A percentile compares a stretch with the other conserved stretches of the same genome.
Evolutionary conservation across 75 land plant species (phyloP).

Genomic region (Pseudotsuga menziesii): DNA sequence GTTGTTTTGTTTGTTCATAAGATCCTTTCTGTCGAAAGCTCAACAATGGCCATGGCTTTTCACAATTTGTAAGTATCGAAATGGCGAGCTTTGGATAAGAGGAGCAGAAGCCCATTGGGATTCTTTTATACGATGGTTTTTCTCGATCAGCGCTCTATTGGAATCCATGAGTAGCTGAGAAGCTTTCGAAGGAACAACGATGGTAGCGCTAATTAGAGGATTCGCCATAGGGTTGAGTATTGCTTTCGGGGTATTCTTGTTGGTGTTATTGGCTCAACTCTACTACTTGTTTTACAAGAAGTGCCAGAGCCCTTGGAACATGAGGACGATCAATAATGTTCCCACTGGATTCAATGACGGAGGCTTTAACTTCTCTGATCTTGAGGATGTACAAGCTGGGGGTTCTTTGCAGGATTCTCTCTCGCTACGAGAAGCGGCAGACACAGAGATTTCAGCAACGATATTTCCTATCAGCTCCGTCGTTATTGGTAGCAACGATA

Average conservation of each 20-base stretch:
- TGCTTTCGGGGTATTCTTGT: not conserved
- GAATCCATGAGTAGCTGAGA: no score
- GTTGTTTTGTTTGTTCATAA: no score
- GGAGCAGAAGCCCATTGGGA: no score
- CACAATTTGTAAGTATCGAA: no score
- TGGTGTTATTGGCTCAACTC: not conserved
- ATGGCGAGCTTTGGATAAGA: no score
- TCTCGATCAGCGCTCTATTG: no score
- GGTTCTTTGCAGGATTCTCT: not conserved
- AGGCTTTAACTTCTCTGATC: not conserved
- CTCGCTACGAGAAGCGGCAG: not conserved
- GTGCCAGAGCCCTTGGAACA: not conserved
- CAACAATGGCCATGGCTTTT: no score
- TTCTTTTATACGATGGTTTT: no score
- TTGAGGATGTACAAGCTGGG: not conserved
- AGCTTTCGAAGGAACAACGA: not conserved
- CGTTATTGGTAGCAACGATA: not conserved
- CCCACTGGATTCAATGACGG: not conserved
- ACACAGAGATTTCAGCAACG: not conserved
- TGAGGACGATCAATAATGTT: not conserved
- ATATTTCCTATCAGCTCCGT: not conserved
- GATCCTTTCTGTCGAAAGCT: no score
- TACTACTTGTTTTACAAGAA: not conserved
- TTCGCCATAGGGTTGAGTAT: constrained; percentile 2
- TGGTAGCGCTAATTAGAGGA: constrained; percentile 2